Evolutionary conservation across 192 early-diverging fungal genomes (phyloP).

Genomic region (Coemansia interrupta): DNA sequence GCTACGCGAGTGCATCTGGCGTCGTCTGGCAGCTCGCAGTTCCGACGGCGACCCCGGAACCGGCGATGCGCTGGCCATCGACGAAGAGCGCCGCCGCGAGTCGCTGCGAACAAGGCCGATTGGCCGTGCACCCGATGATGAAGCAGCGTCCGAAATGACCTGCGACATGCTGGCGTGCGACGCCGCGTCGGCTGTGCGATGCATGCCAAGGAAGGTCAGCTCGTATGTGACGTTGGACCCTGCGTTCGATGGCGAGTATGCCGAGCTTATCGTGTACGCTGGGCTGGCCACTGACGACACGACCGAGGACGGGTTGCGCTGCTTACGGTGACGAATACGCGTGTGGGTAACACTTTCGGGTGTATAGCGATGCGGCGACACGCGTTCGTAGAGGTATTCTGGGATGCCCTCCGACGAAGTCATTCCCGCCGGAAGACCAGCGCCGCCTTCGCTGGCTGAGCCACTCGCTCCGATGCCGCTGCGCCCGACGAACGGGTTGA

Average conservation of each 20-base stretch:
- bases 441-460: background rate
- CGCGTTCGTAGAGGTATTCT: constrained; percentile 18
- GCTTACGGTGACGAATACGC: constrained; percentile 43
- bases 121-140: background rate
- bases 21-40: constrained; percentile 4
- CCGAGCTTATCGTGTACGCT: constrained; percentile 38
- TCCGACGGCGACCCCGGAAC: background rate
- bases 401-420: background rate
- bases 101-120: constrained; percentile 2
- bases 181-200: constrained; percentile 37
- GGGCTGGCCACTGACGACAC: constrained; percentile 32
- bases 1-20: constrained; percentile 29
- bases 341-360: constrained; percentile 45
- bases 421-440: background rate
- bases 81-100: constrained; percentile 21
- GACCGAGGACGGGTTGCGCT: constrained; percentile 25
- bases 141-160: constrained; percentile 9
- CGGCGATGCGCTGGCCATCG: constrained; percentile 9
- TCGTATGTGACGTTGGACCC: constrained; percentile 47
- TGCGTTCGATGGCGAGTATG: constrained; percentile 47
- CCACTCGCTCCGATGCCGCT: background rate
- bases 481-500: constrained; percentile 29
- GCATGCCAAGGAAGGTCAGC: constrained; percentile 45
- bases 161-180: constrained; percentile 22
- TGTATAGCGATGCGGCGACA: constrained; percentile 9